Conservation (phyloP, 2,329 filamentous ascomycete genomes). For the Passalora sequoiae region DNA sequence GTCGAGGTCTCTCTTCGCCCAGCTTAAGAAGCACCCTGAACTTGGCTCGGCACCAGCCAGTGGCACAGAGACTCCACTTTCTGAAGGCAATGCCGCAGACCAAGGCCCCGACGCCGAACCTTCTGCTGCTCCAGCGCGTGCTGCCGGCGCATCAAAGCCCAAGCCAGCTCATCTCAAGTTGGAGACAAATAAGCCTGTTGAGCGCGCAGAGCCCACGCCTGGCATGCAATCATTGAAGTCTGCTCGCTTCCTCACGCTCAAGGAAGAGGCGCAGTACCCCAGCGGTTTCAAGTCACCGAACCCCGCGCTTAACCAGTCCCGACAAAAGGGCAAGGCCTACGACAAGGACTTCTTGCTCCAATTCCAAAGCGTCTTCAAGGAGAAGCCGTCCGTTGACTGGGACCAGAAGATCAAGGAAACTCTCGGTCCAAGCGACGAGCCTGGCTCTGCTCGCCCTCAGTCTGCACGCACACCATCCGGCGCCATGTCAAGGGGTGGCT, state of each 20-base stretch:
- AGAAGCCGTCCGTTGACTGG: constrained; percentile 94
- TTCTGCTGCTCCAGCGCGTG: constrained; percentile 27
- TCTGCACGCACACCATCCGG: constrained; percentile 50
- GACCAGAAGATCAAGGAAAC: constrained; percentile 79
- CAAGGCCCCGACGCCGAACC: constrained; percentile 10
- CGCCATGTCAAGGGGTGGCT: constrained; percentile 46
- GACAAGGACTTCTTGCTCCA: constrained; percentile 93
- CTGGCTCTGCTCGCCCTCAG: constrained; percentile 54
- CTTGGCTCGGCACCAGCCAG: constrained; percentile 35
- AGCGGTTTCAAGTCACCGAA: constrained; percentile 81
- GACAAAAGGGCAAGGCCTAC: constrained; percentile 83
- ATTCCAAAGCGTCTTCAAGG: constrained; percentile 92
- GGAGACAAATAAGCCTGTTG: constrained; percentile 76
- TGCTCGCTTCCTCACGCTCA: constrained; percentile 77
- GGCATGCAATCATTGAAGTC: constrained; percentile 91
- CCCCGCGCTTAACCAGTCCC: constrained; percentile 76
- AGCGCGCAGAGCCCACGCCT: constrained; percentile 87
- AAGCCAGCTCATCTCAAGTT: constrained; percentile 90
- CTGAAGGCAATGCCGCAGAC: constrained; percentile 35
- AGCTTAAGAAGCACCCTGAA: constrained; percentile 44
- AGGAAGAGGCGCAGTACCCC: constrained; percentile 72
- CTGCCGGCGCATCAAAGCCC: constrained; percentile 56
- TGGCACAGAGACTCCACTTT: constrained; percentile 37
- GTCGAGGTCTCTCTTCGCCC: constrained; percentile 45
- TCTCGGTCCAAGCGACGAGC: constrained; percentile 68